Conservation (phyloP, 2,329 filamentous ascomycete genomes). For the Aaosphaeria pasadenensis region DNA sequence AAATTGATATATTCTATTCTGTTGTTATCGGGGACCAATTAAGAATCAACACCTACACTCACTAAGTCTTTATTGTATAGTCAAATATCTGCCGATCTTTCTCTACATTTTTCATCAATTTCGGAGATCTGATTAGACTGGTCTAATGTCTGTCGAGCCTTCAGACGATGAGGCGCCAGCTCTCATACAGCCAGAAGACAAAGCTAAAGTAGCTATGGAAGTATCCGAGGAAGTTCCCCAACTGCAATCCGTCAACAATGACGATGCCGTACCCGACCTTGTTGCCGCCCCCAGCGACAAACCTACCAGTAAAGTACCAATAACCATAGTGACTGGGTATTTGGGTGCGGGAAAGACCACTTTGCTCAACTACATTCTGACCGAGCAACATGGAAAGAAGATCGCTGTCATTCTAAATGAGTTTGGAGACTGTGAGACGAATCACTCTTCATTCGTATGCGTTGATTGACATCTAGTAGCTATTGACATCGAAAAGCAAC, state of each 20-base stretch:
- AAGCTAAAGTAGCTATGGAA: conserved; percentile 58
- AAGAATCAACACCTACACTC: too few relatives aligned
- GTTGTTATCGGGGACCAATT: too few relatives aligned
- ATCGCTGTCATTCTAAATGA: conserved; percentile 96
- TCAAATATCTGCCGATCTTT: too few relatives aligned
- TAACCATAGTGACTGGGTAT: conserved; percentile 87
- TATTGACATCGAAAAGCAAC: conserved; percentile 90
- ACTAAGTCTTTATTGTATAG: too few relatives aligned
- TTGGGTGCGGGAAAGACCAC: conserved; percentile 95
- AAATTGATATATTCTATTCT: too few relatives aligned
- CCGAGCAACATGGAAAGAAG: conserved; percentile 92
- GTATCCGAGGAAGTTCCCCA: conserved; percentile 54
- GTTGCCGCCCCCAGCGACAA: conserved; percentile 45
- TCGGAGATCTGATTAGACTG: too few relatives aligned
- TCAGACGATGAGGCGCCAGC: conserved; percentile 31
- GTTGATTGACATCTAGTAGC: conserved; percentile 49
- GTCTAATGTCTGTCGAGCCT: too few relatives aligned
- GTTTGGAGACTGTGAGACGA: conserved; percentile 33
- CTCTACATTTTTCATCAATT: too few relatives aligned
- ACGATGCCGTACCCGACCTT: conserved; percentile 20
- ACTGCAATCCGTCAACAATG: conserved; percentile 13
- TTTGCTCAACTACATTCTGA: conserved; percentile 91
- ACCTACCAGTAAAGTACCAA: conserved; percentile 66
- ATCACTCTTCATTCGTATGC: not conserved
- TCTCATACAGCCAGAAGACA: conserved; percentile 2